Conservation (phyloP, 139 green algal genomes). For the Chara braunii region DNA sequence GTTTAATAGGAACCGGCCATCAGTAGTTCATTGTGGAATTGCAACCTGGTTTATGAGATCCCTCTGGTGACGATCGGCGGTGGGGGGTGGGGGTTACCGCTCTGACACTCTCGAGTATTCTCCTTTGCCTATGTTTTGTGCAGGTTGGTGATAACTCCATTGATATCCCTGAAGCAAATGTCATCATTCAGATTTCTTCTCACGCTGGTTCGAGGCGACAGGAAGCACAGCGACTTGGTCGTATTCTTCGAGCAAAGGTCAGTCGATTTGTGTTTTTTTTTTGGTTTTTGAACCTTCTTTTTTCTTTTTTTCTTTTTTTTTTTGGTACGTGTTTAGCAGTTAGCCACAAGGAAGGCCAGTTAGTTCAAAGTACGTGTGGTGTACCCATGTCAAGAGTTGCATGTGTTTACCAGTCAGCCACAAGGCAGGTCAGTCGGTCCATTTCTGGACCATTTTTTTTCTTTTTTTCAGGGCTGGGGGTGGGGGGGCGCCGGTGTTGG, state of each 20-base stretch:
- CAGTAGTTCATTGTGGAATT: not conserved
- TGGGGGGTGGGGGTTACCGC: too few relatives aligned
- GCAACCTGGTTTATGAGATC: not conserved
- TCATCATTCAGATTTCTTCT: conserved; percentile 94
- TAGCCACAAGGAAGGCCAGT: too few relatives aligned
- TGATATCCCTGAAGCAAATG: conserved; percentile 98
- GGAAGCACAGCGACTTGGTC: conserved; percentile 91
- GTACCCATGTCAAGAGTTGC: too few relatives aligned
- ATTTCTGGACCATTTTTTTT: too few relatives aligned
- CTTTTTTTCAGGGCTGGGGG: too few relatives aligned
- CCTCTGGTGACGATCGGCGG: not conserved
- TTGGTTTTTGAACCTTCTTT: not conserved
- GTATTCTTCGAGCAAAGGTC: conserved; percentile 89
- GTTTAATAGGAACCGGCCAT: not conserved
- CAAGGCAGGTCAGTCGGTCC: too few relatives aligned
- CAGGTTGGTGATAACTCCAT: conserved; percentile 95
- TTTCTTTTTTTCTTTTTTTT: conserved; percentile 21
- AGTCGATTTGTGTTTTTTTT: conserved; percentile 22
- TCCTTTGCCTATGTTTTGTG: not conserved
- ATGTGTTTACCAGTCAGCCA: too few relatives aligned
- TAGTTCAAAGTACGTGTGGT: too few relatives aligned
- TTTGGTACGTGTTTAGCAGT: conserved; percentile 12
- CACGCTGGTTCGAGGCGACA: conserved; percentile 87
- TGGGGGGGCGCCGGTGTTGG: too few relatives aligned
- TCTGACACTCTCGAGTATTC: too few relatives aligned